phyloP scores from a whole-genome alignment of 202 grass and related monocot species.

The Bolboschoenoplectus hybrid region DNA sequence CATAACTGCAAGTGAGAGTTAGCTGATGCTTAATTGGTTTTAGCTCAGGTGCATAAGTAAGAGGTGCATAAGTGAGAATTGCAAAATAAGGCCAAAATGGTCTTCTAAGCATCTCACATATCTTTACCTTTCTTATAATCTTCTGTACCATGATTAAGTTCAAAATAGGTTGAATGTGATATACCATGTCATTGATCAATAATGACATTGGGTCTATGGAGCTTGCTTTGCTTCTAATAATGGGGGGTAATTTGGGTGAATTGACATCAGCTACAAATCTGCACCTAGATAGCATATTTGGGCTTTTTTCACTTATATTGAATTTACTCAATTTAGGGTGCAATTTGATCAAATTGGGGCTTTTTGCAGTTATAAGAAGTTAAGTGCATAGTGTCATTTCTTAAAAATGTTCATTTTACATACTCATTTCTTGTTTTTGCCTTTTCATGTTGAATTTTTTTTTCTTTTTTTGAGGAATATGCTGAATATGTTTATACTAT shows the following conservation, averaged over 20 bases:
- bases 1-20: background rate
- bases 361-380: background rate
- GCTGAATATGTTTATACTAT: conserved; percentile 13
- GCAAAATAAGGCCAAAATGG: background rate
- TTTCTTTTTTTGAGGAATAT: background rate
- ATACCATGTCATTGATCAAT: background rate
- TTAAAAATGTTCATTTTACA: conserved; percentile 2
- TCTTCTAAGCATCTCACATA: background rate
- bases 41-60: background rate
- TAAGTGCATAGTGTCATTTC: background rate
- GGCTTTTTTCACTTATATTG: background rate
- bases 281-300: background rate
- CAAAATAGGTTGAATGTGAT: background rate
- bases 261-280: background rate
- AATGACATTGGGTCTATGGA: background rate
- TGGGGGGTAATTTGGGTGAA: background rate
- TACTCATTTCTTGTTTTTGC: background rate
- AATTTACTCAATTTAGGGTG: background rate
- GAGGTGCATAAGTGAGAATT: background rate
- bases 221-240: background rate
- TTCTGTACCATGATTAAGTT: background rate
- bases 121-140: background rate
- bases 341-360: background rate
- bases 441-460: background rate
- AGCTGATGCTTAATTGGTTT: background rate